Base-by-base conservation (phyloP, 148 eudicot species). In the Suaeda aralocaspica region DNA sequence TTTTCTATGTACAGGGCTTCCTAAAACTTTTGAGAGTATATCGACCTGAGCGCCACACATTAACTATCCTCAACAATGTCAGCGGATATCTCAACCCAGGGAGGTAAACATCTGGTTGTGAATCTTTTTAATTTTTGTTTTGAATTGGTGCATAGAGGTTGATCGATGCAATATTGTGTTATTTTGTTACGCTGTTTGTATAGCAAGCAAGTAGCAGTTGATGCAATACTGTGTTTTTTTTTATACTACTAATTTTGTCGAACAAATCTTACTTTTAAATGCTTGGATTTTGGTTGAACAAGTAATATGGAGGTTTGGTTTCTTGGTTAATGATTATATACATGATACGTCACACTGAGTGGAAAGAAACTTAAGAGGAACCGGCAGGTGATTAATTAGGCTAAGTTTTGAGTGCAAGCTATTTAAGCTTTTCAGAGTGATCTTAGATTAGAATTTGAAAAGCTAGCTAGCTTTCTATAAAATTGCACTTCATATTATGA, bases 41-140 rank as follows among this genome's bases (percentile, higher is more conserved):
- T 78, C 84, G 82, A 25, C 84, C 96, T 16, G 66, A 80, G 36
- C 87, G 88, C 75, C 84, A 85, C 74, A 45, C 79, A 18, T 66
- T 90, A 25, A 78, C 72, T 56, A 88, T 92, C 44, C 81, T 92
- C 72, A 85, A 86, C 63, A 75, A 90, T 45, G 55, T 90, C 59
- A 84, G 76, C 60, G 98, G 98, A 52, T 82, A 50, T 42, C 75
- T 92, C 36, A 92, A 82, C 72, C 98, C 98, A 2, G 89, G 92
- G 56, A 92, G 98, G 98, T 90, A 84, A 74, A 33, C 5, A 6
- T 3, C 26, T n/a, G n/a, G n/a, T n/a, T n/a, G n/a, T n/a, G n/a
- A n/a, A n/a, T n/a, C n/a, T n/a, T n/a, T n/a, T n/a, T n/a, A n/a
- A n/a, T n/a, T n/a, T n/a, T n/a, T 36, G 8, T 36, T 36, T 36